Base-by-base conservation (phyloP, 2,329 filamentous ascomycete genomes). In the Nigrograna mackinnonii region DNA sequence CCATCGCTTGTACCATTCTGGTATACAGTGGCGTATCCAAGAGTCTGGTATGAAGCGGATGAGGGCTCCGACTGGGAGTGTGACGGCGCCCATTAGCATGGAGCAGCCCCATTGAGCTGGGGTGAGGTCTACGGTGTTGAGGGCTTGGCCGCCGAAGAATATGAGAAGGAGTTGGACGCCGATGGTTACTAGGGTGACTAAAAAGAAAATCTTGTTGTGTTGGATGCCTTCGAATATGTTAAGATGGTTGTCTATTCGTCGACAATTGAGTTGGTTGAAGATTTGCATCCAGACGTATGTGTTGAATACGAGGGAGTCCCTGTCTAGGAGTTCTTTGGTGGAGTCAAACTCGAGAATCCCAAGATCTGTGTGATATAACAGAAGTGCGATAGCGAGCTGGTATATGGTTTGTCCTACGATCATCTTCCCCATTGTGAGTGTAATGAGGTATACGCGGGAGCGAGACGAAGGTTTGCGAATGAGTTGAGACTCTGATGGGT, bases 401-500 rank as follows among this genome's bases (percentile, higher is more conserved):
- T 77, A 83, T 41, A 85, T 75, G 21, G 80, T 73, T 54, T 85
- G 82, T 3, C 81, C 82, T 21, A 78, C 71, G 37, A 85, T 83
- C 76, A 84, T 84, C 68, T 85, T 85, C 79, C 80, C 84, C 81
- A 84, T 84, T 24, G 52, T 58, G 4, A 45, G 56, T 2, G 59
- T 61, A 40, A 97, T 92, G 33, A 97, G 84, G 3, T 87, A 76
- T 9, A n/a, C 9, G 72, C 96, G 91, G 59, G 96, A 89, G 46
- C 91, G 85, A 76, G 91, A 92, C 52, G 94, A 80, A 19, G 92
- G 94, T 53, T 84, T 83, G 42, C 92, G 85, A 70, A 85, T 87
- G 89, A 97, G 96, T 59, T 96, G 89, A 71, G 96, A 91, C 65
- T 95, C 84, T 63, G 96, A 92, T 13, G 92, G 86, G 9, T 92